phyloP scores from a whole-genome alignment of 305 asterid genomes.

The Fraxinus velutina region DNA sequence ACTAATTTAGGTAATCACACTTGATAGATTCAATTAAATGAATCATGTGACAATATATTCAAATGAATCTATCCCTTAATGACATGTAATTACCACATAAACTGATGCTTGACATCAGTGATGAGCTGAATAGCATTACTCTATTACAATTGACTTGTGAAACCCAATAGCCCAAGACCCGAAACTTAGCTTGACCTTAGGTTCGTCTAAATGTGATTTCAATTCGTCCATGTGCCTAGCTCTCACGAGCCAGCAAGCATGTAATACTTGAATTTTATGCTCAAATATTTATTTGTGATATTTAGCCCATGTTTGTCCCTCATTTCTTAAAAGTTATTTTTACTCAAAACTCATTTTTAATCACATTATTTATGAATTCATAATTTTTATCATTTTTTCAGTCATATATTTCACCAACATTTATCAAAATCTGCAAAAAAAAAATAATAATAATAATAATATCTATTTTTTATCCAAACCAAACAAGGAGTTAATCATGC shows the following conservation, averaged over 20 bases:
- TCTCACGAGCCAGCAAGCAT: background rate
- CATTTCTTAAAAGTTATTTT: background rate
- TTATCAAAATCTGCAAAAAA: background rate
- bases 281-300: background rate
- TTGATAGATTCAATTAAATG: background rate
- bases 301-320: background rate
- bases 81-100: background rate
- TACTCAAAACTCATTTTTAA: background rate
- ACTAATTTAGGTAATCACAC: too few relatives aligned
- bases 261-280: background rate
- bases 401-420: background rate
- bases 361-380: background rate
- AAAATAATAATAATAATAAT: too few relatives aligned
- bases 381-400: background rate
- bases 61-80: background rate
- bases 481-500: background rate
- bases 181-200: background rate
- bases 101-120: background rate
- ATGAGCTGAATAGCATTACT: background rate
- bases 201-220: background rate
- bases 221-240: background rate
- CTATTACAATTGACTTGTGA: background rate
- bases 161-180: background rate
- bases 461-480: background rate
- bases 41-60: background rate